phyloP scores from a whole-genome alignment of 805 yeast genomes.

The Candida caryicola region DNA sequence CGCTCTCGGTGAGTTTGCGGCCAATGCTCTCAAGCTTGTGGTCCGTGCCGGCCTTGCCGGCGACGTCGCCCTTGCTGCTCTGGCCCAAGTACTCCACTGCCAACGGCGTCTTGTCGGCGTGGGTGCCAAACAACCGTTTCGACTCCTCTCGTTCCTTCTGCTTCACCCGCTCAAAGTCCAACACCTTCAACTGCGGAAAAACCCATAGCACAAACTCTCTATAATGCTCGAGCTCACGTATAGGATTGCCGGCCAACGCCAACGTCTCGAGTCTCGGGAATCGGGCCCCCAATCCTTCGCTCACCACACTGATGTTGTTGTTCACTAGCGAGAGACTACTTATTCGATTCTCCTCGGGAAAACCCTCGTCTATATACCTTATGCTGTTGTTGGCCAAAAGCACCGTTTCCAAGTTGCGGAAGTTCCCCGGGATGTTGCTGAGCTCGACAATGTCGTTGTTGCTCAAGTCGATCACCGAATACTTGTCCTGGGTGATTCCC shows the following conservation, averaged over 20 bases:
- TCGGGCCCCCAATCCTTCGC: slow-evolving; percentile 27
- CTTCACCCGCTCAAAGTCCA: slow-evolving; percentile 69
- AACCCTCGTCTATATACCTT: slow-evolving; percentile 31
- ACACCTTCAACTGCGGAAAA: slow-evolving; percentile 57
- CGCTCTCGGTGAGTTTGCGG: slow-evolving; percentile 52
- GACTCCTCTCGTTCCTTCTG: slow-evolving; percentile 51
- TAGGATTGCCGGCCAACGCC: slow-evolving; percentile 57
- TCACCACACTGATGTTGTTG: slow-evolving; percentile 48
- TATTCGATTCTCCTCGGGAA: slow-evolving; percentile 39
- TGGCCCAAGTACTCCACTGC: slow-evolving; percentile 12
- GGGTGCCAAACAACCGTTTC: slow-evolving; percentile 36
- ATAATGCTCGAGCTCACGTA: slow-evolving; percentile 50
- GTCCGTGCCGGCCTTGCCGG: slow-evolving; percentile 9
- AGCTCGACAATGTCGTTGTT: slow-evolving; percentile 66
- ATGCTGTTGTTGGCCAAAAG: slow-evolving; percentile 66
- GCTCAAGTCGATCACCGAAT: slow-evolving; percentile 66
- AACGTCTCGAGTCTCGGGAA: slow-evolving; percentile 47
- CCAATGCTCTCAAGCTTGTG: slow-evolving; percentile 36
- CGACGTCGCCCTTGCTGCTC: slow-evolving; percentile 2
- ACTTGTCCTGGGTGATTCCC: slow-evolving; percentile 26
- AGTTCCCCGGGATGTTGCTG: slow-evolving; percentile 43
- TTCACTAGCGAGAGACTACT: slow-evolving; percentile 49
- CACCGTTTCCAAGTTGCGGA: slow-evolving; percentile 47
- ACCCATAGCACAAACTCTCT: slow-evolving; percentile 58
- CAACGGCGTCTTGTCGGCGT: slow-evolving; percentile 18